phyloP scores from a whole-genome alignment of 2,329 filamentous ascomycete species.

The Ophiostoma tasmaniense region DNA sequence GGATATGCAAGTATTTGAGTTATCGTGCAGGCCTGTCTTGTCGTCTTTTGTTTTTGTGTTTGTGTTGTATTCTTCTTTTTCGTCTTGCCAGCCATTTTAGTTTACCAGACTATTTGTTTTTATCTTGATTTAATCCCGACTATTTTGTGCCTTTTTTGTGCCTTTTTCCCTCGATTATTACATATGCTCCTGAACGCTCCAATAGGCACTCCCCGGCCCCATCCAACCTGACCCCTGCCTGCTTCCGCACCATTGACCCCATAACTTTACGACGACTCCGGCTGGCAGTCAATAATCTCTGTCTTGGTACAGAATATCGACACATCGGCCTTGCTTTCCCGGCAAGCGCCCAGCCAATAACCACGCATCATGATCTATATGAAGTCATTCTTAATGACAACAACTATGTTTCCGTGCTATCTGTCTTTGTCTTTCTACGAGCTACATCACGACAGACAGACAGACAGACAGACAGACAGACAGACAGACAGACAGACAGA shows the following conservation, averaged over 20 bases:
- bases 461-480: too few species aligned
- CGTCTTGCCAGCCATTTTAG: neutral
- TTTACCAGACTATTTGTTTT: too few species aligned
- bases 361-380: too few species aligned
- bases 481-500: too few species aligned
- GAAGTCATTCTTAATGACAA: too few species aligned
- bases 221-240: neutral
- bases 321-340: neutral
- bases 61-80: too few species aligned
- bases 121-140: too few species aligned
- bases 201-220: neutral
- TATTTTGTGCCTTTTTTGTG: too few species aligned
- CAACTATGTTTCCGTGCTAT: neutral
- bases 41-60: neutral
- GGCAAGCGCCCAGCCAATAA: neutral
- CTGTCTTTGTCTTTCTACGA: neutral
- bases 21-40: neutral
- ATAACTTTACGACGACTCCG: neutral
- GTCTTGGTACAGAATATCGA: neutral
- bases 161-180: neutral
- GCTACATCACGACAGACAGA: too few species aligned
- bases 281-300: neutral
- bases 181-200: neutral
- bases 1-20: conserved; percentile 1
- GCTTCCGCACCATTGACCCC: neutral